phyloP scores from a whole-genome alignment of 176 grass and related monocot species.

The Elymus sibiricus region DNA sequence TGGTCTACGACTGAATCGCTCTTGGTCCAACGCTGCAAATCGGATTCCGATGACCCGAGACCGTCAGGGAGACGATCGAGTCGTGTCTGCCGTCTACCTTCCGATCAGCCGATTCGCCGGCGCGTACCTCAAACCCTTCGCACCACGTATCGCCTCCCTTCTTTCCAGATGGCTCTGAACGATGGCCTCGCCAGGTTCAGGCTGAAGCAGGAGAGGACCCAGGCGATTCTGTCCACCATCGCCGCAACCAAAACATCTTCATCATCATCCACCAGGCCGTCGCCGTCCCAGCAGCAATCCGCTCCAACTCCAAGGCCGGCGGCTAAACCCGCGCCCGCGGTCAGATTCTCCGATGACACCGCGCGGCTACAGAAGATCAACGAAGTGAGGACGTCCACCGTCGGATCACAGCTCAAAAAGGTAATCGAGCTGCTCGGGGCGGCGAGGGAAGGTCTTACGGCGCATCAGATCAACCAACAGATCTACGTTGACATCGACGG shows the following conservation, averaged over 20 bases:
- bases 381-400: not conserved
- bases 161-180: not conserved
- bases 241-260: not conserved
- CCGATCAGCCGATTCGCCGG: too few relatives aligned
- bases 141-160: too few relatives aligned
- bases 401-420: not conserved
- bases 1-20: too few relatives aligned
- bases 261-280: not conserved
- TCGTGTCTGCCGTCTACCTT: too few relatives aligned
- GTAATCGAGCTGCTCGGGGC: not conserved
- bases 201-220: constrained; percentile 7
- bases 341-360: not conserved
- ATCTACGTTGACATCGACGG: too few relatives aligned
- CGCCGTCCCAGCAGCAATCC: not conserved
- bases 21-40: too few relatives aligned
- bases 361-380: not conserved
- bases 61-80: too few relatives aligned
- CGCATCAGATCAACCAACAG: too few relatives aligned
- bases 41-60: too few relatives aligned
- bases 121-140: too few relatives aligned
- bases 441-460: too few relatives aligned
- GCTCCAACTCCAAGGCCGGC: not conserved
- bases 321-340: not conserved
- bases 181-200: not conserved
- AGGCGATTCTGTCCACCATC: not conserved